phyloP scores from a whole-genome alignment of 2,329 filamentous ascomycete genomes.

The Corinectria fuckeliana region DNA sequence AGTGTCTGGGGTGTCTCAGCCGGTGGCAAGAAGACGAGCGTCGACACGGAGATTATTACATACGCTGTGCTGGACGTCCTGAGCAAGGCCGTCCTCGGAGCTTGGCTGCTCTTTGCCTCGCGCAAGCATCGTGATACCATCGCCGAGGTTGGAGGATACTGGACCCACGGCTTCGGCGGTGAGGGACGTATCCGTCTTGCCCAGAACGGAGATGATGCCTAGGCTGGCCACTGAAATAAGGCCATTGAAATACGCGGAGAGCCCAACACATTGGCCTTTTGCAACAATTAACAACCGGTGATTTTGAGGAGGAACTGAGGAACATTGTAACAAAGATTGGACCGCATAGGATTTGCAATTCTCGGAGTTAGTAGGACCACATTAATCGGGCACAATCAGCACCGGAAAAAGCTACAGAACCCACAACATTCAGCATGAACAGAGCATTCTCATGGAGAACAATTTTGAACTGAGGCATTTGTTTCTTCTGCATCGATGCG shows the following conservation, averaged over 20 bases:
- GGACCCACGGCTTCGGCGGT: constrained; percentile 45
- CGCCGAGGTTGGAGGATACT: constrained; percentile 47
- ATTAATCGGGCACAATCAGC: neutral
- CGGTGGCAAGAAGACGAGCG: constrained; percentile 34
- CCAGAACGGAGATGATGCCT: constrained; percentile 45
- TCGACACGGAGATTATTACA: constrained; percentile 40
- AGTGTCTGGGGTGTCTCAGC: constrained; percentile 41
- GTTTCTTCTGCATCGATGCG: too few relatives aligned
- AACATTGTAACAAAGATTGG: neutral
- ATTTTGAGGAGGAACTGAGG: neutral
- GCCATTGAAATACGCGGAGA: neutral
- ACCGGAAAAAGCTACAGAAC: neutral
- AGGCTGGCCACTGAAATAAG: neutral
- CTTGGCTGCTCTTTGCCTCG: constrained; percentile 45
- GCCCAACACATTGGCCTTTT: too few relatives aligned
- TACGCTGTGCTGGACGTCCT: constrained; percentile 42
- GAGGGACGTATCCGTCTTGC: constrained; percentile 50
- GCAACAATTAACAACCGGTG: too few relatives aligned
- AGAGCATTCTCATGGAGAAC: too few relatives aligned
- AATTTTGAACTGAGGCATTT: too few relatives aligned
- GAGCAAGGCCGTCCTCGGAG: constrained; percentile 40
- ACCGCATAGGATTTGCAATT: neutral
- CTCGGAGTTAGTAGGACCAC: neutral
- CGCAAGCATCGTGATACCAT: constrained; percentile 46
- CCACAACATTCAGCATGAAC: too few relatives aligned